A percentile compares a stretch with the other conserved stretches of the same genome.
phyloP scores from a whole-genome alignment of 75 land plant species.

The Ceratopteris richardii region DNA sequence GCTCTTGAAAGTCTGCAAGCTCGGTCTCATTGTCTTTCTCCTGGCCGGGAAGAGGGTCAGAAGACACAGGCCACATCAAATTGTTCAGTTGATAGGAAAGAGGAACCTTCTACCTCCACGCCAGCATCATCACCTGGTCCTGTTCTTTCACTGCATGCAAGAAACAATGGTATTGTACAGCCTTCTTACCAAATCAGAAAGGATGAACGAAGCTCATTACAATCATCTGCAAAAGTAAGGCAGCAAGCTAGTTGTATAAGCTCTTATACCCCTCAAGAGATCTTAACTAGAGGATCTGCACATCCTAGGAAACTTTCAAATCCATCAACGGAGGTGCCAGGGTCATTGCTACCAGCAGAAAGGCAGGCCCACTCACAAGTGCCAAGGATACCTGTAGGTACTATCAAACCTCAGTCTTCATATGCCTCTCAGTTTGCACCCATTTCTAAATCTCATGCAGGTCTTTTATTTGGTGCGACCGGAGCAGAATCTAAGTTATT shows the following conservation, averaged over 20 bases:
- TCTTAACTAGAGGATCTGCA: background rate
- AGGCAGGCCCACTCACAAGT: background rate
- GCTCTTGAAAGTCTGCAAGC: constrained; percentile 47
- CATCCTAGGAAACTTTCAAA: background rate
- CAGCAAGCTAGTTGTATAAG: background rate
- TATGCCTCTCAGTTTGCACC: background rate
- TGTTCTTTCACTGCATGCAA: background rate
- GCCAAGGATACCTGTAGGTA: background rate
- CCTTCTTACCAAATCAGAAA: background rate
- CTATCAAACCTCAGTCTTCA: background rate
- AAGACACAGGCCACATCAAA: background rate
- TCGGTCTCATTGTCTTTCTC: constrained; percentile 25
- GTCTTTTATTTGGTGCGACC: background rate
- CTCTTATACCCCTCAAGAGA: background rate
- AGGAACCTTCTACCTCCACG: background rate
- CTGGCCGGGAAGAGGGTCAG: constrained; percentile 21
- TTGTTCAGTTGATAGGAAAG: background rate
- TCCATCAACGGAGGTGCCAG: background rate
- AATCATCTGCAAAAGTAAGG: background rate
- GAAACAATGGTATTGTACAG: background rate
- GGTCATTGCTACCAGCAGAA: background rate
- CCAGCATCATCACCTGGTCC: background rate
- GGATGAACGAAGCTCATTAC: background rate
- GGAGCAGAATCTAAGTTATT: no score
- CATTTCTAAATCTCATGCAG: background rate